Conservation (phyloP, 2,329 filamentous ascomycete species). For the Cytospora piceicola region DNA sequence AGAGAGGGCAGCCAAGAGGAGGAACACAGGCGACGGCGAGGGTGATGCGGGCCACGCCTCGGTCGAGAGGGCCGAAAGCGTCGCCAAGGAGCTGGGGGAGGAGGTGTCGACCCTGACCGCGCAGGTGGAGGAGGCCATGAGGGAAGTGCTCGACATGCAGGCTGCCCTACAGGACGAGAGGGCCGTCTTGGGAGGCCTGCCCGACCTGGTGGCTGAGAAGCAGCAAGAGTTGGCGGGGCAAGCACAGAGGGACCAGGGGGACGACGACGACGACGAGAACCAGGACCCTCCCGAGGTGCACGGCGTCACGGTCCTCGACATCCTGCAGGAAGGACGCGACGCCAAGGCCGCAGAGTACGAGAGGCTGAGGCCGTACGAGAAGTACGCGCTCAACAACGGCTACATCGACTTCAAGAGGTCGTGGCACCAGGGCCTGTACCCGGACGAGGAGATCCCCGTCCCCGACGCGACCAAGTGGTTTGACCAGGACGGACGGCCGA, state of each 20-base stretch:
- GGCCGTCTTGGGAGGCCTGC: conserved; percentile 44
- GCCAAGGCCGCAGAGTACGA: conserved; percentile 49
- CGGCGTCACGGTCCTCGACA: conserved; percentile 34
- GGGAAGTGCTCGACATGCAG: conserved; percentile 54
- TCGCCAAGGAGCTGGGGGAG: conserved; percentile 40
- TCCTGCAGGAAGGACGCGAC: conserved; percentile 40
- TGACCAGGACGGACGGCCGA: conserved; percentile 48
- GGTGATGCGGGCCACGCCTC: conserved; percentile 1
- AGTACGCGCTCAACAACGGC: conserved; percentile 61
- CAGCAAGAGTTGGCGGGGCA: conserved; percentile 36
- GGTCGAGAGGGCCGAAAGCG: conserved; percentile 27
- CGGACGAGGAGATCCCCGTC: conserved; percentile 53
- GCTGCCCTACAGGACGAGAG: conserved; percentile 55
- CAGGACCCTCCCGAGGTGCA: conserved; percentile 25
- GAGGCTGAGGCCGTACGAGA: conserved; percentile 46
- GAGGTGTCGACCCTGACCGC: conserved; percentile 49
- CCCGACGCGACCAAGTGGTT: conserved; percentile 62
- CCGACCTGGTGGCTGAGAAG: conserved; percentile 36
- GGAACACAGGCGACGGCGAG: conserved; percentile 13
- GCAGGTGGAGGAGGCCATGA: conserved; percentile 51
- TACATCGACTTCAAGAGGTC: conserved; percentile 62
- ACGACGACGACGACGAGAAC: conserved; percentile 34
- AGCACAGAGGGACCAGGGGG: conserved; percentile 33
- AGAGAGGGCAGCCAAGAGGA: conserved; percentile 33
- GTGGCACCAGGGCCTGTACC: conserved; percentile 58